A percentile compares a stretch with the other conserved stretches of the same genome.
phyloP scores from a whole-genome alignment of 2,329 filamentous ascomycete species.

The Bipolaris zeicola region DNA sequence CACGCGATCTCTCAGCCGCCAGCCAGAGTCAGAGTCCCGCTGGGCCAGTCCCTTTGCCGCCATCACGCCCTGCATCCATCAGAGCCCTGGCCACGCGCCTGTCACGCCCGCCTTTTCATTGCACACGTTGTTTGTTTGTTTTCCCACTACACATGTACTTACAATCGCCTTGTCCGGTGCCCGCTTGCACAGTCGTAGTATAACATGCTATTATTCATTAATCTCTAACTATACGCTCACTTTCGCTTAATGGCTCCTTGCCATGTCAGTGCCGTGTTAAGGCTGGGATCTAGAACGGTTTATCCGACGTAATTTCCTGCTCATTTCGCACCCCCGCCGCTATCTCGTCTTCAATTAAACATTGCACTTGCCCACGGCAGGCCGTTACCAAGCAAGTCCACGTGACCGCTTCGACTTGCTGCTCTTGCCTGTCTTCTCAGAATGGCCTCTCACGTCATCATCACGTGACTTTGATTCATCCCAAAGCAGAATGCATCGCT shows the following conservation, averaged over 20 bases:
- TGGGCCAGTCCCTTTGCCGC: not conserved
- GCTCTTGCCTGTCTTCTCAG: too few species aligned
- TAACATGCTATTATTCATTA: not conserved
- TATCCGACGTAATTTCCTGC: conserved; percentile 5
- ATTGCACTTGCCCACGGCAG: not conserved
- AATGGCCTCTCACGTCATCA: too few species aligned
- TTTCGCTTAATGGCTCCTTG: not conserved
- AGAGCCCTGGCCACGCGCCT: conserved; percentile 4
- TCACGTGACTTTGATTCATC: not conserved
- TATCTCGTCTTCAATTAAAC: conserved; percentile 7
- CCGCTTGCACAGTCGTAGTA: not conserved
- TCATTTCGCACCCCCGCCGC: conserved; percentile 9
- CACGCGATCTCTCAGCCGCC: not conserved
- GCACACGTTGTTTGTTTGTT: too few species aligned
- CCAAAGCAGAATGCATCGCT: too few species aligned
- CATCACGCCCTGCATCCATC: not conserved
- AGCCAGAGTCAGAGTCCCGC: conserved; percentile 2
- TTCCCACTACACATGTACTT: too few species aligned
- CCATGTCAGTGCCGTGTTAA: not conserved
- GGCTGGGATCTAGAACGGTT: not conserved
- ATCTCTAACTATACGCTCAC: not conserved
- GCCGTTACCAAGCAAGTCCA: not conserved
- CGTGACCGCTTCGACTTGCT: not conserved
- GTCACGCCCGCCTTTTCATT: not conserved
- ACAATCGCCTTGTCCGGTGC: not conserved